A percentile compares a stretch with the other conserved stretches of the same genome.
These are phyloP conservation scores for Suillus paluster DNA, from an alignment of 768 basidiomycete species.

Conservation along the genomic window DNA sequence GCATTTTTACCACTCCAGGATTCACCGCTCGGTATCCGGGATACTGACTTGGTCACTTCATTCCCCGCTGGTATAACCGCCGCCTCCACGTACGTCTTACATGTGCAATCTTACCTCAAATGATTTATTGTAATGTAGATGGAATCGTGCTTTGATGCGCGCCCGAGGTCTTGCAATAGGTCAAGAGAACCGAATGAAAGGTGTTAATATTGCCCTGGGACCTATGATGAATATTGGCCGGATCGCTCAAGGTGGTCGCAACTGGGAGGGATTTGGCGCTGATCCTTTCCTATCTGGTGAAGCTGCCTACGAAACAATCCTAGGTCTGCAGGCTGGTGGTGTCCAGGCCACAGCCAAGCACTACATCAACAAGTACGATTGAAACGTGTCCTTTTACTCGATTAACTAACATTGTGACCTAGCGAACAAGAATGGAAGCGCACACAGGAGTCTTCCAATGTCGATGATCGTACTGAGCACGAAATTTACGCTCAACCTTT, in stretches of 20 bases:
- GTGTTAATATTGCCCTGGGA: conserved; percentile 78
- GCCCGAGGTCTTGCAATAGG: conserved; percentile 81
- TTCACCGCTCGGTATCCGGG: conserved; percentile 79
- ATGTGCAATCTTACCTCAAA: not conserved
- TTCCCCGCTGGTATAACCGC: conserved; percentile 88
- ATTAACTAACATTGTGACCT: not conserved
- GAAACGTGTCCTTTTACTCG: not conserved
- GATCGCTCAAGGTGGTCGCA: conserved; percentile 77
- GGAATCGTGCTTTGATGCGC: conserved; percentile 79
- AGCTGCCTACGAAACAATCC: conserved; percentile 73
- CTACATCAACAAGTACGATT: conserved; percentile 67
- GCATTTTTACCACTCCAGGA: conserved; percentile 44
- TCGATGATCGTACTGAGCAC: conserved; percentile 51
- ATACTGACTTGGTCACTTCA: conserved; percentile 70
- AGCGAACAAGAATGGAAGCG: conserved; percentile 44
- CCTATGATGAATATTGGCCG: conserved; percentile 91
- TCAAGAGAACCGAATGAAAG: conserved; percentile 80
- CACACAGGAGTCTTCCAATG: conserved; percentile 38
- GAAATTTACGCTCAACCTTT: conserved; percentile 63
- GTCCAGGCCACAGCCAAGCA: conserved; percentile 91
- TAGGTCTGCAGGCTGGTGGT: conserved; percentile 81
- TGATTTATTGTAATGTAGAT: conserved; percentile 42
- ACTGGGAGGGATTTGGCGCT: conserved; percentile 96
- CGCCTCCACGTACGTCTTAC: conserved; percentile 71
- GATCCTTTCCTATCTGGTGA: conserved; percentile 90